Conservation (phyloP, 2,329 filamentous ascomycete genomes). For the Phaeomoniella chlamydospora region DNA sequence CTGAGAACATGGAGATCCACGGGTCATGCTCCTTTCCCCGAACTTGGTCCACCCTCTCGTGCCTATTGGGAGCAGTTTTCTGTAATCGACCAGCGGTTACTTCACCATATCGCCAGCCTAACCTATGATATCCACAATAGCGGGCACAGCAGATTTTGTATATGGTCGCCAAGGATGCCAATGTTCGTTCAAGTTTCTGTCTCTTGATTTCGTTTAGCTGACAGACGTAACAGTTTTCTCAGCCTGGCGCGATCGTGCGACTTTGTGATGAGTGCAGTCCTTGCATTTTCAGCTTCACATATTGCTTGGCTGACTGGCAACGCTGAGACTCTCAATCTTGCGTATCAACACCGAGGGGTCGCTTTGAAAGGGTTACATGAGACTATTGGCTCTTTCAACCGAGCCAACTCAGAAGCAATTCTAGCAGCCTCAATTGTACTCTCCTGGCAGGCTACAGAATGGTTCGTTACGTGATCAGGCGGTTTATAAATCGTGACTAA, state of each 20-base stretch:
- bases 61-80: slow-evolving; percentile 60
- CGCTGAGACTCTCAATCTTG: slow-evolving; percentile 70
- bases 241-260: slow-evolving; percentile 65
- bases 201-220: slow-evolving; percentile 9
- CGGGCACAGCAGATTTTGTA: slow-evolving; percentile 68
- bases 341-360: slow-evolving; percentile 74
- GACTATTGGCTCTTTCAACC: slow-evolving; percentile 72
- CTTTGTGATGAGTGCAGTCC: slow-evolving; percentile 87
- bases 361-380: slow-evolving; percentile 80
- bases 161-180: slow-evolving; percentile 88
- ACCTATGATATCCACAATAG: slow-evolving; percentile 67
- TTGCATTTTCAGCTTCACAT: slow-evolving; percentile 90
- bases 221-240: slow-evolving; percentile 48
- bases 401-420: slow-evolving; percentile 77
- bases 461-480: slow-evolving; percentile 44
- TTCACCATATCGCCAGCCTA: slow-evolving; percentile 79
- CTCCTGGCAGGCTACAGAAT: slow-evolving; percentile 93
- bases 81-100: slow-evolving; percentile 67
- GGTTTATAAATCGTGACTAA: slow-evolving; percentile 17
- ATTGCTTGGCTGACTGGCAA: slow-evolving; percentile 81
- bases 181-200: slow-evolving; percentile 54
- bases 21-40: slow-evolving; percentile 72
- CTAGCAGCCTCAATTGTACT: slow-evolving; percentile 82
- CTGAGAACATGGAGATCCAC: slow-evolving; percentile 75
- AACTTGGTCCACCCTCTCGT: slow-evolving; percentile 61